Conservation (phyloP, 2,329 filamentous ascomycete genomes). For the Erysiphe neolycopersici region DNA sequence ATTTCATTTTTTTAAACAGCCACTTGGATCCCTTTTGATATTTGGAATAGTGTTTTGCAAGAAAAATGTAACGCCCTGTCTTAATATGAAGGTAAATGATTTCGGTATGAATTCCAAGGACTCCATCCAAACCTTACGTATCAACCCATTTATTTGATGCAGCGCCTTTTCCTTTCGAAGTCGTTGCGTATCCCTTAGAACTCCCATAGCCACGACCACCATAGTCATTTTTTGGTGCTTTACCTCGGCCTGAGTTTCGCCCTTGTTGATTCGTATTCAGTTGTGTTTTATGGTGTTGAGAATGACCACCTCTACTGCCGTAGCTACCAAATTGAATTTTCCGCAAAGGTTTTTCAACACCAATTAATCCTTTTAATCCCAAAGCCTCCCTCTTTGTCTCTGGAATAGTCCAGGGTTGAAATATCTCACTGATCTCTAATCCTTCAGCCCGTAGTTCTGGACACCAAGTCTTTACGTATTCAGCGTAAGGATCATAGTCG, state of each 20-base stretch:
- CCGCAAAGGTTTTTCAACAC: constrained; percentile 40
- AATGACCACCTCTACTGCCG: constrained; percentile 4
- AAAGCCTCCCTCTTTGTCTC: constrained; percentile 28
- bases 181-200: constrained; percentile 2
- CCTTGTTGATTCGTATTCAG: constrained; percentile 1
- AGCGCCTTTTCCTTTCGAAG: not conserved
- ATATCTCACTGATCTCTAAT: constrained; percentile 25
- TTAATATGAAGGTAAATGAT: too few species aligned
- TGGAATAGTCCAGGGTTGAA: constrained; percentile 39
- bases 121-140: too few species aligned
- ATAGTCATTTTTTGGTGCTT: constrained; percentile 1
- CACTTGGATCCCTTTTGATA: too few species aligned
- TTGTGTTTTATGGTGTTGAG: constrained; percentile 1
- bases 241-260: constrained; percentile 1
- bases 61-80: too few species aligned
- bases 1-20: too few species aligned
- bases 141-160: too few species aligned
- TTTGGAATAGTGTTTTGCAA: too few species aligned
- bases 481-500: constrained; percentile 45
- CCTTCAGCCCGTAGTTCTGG: constrained; percentile 27
- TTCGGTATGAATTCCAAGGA: too few species aligned
- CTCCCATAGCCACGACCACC: constrained; percentile 5
- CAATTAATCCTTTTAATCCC: constrained; percentile 29
- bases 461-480: constrained; percentile 49
- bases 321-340: constrained; percentile 35